phyloP scores from a whole-genome alignment of 2,329 filamentous ascomycete genomes.

The Paracoccidioides lutzii region DNA sequence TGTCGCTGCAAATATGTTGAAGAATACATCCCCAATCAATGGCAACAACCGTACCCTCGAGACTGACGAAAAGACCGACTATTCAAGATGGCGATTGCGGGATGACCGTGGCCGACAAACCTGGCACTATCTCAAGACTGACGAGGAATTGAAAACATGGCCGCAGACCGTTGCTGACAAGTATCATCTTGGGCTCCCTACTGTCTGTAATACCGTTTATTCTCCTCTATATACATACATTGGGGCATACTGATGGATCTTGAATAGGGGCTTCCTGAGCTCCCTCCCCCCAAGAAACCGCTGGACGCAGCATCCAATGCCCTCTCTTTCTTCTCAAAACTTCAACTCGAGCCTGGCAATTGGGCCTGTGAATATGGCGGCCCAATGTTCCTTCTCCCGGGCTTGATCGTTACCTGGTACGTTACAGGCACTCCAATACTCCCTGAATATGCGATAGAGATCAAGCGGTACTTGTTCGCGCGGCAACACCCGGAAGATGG shows the following conservation, averaged over 20 bases:
- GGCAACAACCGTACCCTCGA: slow-evolving; percentile 13
- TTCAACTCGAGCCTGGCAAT: slow-evolving; percentile 79
- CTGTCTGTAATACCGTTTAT: slow-evolving; percentile 40
- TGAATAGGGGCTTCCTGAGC: slow-evolving; percentile 55
- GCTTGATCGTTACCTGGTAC: slow-evolving; percentile 75
- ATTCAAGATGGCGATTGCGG: slow-evolving; percentile 67
- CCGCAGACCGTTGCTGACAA: slow-evolving; percentile 83
- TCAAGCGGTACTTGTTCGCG: slow-evolving; percentile 82
- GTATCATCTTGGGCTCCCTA: slow-evolving; percentile 67
- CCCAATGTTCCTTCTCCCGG: slow-evolving; percentile 87
- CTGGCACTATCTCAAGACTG: slow-evolving; percentile 76
- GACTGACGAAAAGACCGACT: slow-evolving; percentile 52
- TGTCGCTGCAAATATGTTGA: background rate
- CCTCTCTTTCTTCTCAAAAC: slow-evolving; percentile 72
- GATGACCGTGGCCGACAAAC: slow-evolving; percentile 78
- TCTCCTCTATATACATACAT: background rate
- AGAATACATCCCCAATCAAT: slow-evolving; percentile 19
- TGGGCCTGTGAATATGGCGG: slow-evolving; percentile 98
- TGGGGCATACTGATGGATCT: background rate
- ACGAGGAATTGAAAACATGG: slow-evolving; percentile 61
- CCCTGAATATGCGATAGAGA: slow-evolving; percentile 66
- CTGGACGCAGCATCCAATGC: slow-evolving; percentile 71
- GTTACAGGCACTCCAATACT: slow-evolving; percentile 80
- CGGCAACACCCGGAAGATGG: slow-evolving; percentile 76
- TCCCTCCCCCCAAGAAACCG: slow-evolving; percentile 58